Percentiles rank a stretch among this genome's conserved stretches.
Conservation (phyloP, 164 flowering plant species). For the Vitis rotundifolia region DNA sequence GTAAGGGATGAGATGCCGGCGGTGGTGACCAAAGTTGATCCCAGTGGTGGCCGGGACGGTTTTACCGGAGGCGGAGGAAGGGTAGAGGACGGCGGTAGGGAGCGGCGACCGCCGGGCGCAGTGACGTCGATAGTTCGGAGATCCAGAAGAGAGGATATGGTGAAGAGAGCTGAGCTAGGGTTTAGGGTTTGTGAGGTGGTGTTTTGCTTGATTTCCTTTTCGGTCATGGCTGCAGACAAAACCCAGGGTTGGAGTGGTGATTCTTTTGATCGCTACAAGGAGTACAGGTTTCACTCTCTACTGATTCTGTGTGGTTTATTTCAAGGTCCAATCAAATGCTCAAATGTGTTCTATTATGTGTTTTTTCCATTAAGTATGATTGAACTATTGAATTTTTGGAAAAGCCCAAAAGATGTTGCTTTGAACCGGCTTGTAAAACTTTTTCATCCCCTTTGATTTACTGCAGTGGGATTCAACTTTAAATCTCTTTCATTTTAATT, state of each 20-base stretch:
- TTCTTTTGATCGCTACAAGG: conserved; percentile 89
- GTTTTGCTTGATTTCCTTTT: conserved; percentile 77
- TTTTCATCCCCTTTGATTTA: too few species aligned
- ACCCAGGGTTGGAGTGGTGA: conserved; percentile 97
- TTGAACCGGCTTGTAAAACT: too few species aligned
- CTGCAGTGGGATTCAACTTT: too few species aligned
- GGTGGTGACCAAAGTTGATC: conserved; percentile 23
- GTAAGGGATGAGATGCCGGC: conserved; percentile 25
- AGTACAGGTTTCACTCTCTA: conserved; percentile 59
- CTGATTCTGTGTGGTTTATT: too few species aligned
- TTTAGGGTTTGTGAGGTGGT: conserved; percentile 63
- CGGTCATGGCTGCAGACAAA: conserved; percentile 91
- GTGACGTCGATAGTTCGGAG: conserved; percentile 37
- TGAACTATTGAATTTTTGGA: too few species aligned
- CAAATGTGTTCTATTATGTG: too few species aligned
- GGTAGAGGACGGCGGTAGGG: conserved; percentile 26
- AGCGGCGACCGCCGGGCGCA: conserved; percentile 28
- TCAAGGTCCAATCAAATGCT: too few species aligned
- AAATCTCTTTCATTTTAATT: too few species aligned
- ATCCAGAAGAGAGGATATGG: conserved; percentile 35
- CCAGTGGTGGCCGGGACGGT: conserved; percentile 15
- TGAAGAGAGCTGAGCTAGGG: conserved; percentile 56
- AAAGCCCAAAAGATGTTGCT: too few species aligned
- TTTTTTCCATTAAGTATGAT: too few species aligned
- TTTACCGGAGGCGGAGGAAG: conserved; percentile 9